Evolutionary conservation across 495 filamentous ascomycete genomes (phyloP).

Genomic region (Talaromyces stipitatus): DNA sequence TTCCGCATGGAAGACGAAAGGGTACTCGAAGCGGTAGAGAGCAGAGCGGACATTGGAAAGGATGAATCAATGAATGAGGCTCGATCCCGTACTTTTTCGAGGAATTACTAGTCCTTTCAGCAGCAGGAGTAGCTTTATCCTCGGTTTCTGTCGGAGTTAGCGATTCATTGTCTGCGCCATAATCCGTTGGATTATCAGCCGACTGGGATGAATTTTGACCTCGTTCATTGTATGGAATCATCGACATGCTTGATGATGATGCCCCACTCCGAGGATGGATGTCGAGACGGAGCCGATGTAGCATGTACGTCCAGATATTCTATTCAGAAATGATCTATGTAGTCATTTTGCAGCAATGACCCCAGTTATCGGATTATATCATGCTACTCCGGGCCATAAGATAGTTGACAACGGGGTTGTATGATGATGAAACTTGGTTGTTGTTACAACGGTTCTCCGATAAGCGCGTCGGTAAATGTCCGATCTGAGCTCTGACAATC

Average conservation of each 20-base stretch:
- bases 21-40: slow-evolving; percentile 60
- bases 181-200: background rate
- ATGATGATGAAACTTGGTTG: background rate
- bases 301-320: background rate
- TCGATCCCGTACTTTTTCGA: slow-evolving; percentile 24
- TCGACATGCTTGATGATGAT: background rate
- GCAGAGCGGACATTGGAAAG: slow-evolving; percentile 66
- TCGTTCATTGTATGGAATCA: background rate
- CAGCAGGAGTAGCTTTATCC: background rate
- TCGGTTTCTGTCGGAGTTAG: background rate
- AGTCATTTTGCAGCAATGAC: too few relatives aligned
- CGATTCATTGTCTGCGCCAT: background rate
- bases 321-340: background rate
- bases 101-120: slow-evolving; percentile 19
- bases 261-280: background rate
- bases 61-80: slow-evolving; percentile 43
- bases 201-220: background rate
- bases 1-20: slow-evolving; percentile 75
- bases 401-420: too few relatives aligned
- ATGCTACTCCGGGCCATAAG: too few relatives aligned
- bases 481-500: too few relatives aligned
- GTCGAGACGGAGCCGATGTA: background rate
- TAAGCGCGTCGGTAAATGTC: background rate
- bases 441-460: too few relatives aligned
- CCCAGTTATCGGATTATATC: too few relatives aligned